Evolutionary conservation across 164 flowering plant genomes (phyloP), one percentile per base, ranked within the genome.

Genomic region (Amborella trichopoda): DNA sequence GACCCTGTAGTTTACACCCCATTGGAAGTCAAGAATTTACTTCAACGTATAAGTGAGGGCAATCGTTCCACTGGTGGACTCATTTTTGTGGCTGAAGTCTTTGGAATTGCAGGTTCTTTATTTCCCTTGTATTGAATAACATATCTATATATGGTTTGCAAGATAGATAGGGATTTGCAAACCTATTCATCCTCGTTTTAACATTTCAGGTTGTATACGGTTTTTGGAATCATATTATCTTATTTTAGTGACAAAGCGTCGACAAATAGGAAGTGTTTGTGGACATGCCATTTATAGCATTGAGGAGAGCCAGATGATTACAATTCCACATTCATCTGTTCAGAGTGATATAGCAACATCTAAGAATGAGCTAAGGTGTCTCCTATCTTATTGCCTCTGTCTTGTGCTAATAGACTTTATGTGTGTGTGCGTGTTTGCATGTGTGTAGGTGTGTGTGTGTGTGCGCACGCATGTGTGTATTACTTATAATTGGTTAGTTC

Each of bases 1-100:
- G 99, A 91, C 60, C 96, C 99, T 1, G 96, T 87, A 28, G 84
- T 91, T n/a, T 91, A 91, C 63, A 70, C 99, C 0, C 76, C 76
- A 4, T 87, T 73, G 49, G 96, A 91, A 68, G 76, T 91, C 6
- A 84, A 83, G 56, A 84, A 60, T 62, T 63, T 91, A 73, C 89
- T 78, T 40, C 94, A 91, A 58, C 70, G 96, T 43, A 87, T 91
- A 33, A 68, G 66, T 12, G 99, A 91, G 59, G 99, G 99, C 19
- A 91, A 91, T 53, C 83, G 94, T 12, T 75, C 90, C 28, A 91
- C 95, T 11, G 99, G 99, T 6, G 99, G 99, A 1, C 76, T 87
- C 18, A 56, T 54, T 33, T 69, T 65, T 39, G 94, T 82, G 13
- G 75, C 73, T 5, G 84, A 91, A 56, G 95, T 74, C 36, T 91